phyloP scores from a whole-genome alignment of 768 basidiomycete genomes.

The Tylopilus subfusipes region DNA sequence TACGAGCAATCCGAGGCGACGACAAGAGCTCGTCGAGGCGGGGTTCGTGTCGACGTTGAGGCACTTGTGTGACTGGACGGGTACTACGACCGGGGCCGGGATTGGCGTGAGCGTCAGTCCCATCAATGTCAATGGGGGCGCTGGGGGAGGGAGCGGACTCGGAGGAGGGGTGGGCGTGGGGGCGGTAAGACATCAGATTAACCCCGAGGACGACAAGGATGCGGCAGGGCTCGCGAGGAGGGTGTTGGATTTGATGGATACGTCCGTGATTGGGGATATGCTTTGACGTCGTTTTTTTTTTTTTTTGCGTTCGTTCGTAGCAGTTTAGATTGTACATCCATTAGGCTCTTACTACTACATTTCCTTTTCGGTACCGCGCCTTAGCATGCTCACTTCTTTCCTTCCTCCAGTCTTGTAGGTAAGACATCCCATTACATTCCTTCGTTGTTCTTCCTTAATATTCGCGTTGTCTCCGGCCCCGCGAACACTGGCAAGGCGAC shows the following conservation, averaged over 20 bases:
- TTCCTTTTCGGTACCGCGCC: no score
- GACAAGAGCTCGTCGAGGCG: constrained; percentile 39
- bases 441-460: no score
- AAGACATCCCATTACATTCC: no score
- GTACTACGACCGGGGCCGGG: constrained; percentile 1
- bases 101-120: constrained; percentile 27
- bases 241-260: constrained; percentile 51
- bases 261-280: constrained; percentile 23
- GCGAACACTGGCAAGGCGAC: no score
- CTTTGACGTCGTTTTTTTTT: constrained; percentile 8
- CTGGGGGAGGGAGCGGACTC: constrained; percentile 4
- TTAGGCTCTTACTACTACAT: no score
- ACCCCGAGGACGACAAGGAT: constrained; percentile 58
- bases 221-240: constrained; percentile 53
- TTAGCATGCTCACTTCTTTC: no score
- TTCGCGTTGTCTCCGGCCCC: no score
- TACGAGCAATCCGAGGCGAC: constrained; percentile 34
- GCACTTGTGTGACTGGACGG: constrained; percentile 41
- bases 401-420: no score
- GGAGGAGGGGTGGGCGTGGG: constrained; percentile 2
- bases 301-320: no score
- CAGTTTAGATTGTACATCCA: no score
- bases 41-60: constrained; percentile 44
- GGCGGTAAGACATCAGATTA: constrained; percentile 31
- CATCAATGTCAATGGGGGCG: no score